Percentiles rank a stretch among this genome's conserved stretches.
phyloP scores from a whole-genome alignment of 768 basidiomycete species.

The Lentinus brumalis region DNA sequence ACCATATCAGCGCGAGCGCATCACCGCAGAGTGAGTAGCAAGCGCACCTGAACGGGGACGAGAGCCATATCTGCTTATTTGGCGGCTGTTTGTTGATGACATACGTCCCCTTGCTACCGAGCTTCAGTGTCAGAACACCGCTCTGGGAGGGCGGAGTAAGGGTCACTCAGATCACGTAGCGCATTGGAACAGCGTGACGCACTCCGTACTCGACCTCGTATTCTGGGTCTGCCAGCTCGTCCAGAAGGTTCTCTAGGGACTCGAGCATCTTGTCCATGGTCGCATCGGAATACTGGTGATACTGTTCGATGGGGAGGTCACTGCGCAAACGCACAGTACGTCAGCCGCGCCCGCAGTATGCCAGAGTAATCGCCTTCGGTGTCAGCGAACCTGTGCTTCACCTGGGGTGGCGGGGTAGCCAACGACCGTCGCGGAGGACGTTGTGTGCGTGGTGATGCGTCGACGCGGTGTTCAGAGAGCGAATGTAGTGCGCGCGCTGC shows the following conservation, averaged over 20 bases:
- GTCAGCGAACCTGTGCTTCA: slow-evolving; percentile 51
- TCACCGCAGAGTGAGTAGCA: background rate
- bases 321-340: slow-evolving; percentile 32
- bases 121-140: slow-evolving; percentile 84
- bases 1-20: background rate
- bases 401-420: slow-evolving; percentile 59
- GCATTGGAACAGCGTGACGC: slow-evolving; percentile 31
- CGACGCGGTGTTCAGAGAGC: background rate
- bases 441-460: too few species aligned
- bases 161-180: background rate
- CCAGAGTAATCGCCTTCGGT: background rate
- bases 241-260: slow-evolving; percentile 71
- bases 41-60: slow-evolving; percentile 79
- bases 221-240: slow-evolving; percentile 50
- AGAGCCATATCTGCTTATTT: slow-evolving; percentile 97
- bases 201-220: slow-evolving; percentile 92
- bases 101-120: slow-evolving; percentile 82
- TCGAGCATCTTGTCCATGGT: slow-evolving; percentile 81
- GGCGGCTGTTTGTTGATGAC: slow-evolving; percentile 98
- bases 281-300: slow-evolving; percentile 70
- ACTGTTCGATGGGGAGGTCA: slow-evolving; percentile 60
- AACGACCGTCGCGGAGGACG: slow-evolving; percentile 19
- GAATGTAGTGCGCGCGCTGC: background rate
- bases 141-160: slow-evolving; percentile 49
- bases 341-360: slow-evolving; percentile 7